Evolutionary conservation across 23 red algal genomes (phyloP).

Genomic region (Gracilaria vermiculophylla): DNA sequence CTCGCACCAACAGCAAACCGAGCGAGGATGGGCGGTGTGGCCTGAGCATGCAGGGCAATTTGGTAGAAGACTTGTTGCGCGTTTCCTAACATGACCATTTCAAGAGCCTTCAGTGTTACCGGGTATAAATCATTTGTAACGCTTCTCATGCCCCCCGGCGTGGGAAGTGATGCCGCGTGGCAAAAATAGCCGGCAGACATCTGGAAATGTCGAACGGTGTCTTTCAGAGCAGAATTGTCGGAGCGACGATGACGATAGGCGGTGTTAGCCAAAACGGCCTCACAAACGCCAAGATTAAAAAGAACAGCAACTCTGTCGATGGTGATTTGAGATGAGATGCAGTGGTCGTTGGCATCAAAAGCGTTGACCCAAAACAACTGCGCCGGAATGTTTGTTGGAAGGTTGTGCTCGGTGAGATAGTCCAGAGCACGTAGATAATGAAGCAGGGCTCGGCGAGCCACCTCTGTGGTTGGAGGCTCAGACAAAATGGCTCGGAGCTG

Average conservation of each 20-base stretch:
- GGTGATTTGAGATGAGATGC: background rate
- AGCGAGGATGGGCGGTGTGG: background rate
- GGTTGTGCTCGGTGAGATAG: background rate
- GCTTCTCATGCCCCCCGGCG: conserved; percentile 44
- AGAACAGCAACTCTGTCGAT: conserved; percentile 28
- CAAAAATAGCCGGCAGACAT: conserved; percentile 39
- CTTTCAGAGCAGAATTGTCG: conserved; percentile 3
- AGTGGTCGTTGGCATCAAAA: conserved; percentile 27
- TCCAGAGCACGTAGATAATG: conserved; percentile 34
- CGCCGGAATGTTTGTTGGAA: conserved; percentile 12
- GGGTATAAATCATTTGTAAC: conserved; percentile 50
- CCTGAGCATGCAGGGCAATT: conserved; percentile 1
- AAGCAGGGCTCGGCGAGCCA: background rate
- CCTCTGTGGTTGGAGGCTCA: conserved; percentile 50
- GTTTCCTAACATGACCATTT: conserved; percentile 67
- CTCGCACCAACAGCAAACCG: conserved; percentile 38
- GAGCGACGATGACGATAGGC: conserved; percentile 34
- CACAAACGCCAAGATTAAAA: conserved; percentile 52
- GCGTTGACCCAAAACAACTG: conserved; percentile 54
- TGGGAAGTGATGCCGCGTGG: conserved; percentile 19
- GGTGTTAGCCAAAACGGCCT: conserved; percentile 18
- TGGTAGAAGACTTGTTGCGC: conserved; percentile 59
- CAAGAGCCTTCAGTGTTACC: conserved; percentile 30
- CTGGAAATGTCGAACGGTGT: conserved; percentile 32
- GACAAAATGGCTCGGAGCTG: conserved; percentile 29